phyloP scores from a whole-genome alignment of 345 rosid species.

The Acer yangbiense region DNA sequence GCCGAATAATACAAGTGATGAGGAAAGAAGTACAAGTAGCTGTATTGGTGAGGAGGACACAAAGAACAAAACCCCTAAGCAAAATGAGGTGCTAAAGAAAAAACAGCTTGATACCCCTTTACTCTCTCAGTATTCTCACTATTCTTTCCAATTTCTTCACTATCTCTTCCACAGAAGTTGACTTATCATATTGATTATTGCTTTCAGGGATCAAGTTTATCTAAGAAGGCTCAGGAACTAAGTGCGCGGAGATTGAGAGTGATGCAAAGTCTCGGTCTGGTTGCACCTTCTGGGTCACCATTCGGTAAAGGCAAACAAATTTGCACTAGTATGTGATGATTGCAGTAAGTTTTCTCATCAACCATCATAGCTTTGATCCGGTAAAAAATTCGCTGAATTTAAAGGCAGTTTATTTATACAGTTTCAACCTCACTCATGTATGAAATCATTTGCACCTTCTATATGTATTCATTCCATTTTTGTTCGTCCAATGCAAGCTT shows the following conservation, averaged over 20 bases:
- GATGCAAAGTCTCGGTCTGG: slow-evolving; percentile 59
- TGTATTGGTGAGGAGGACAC: not conserved
- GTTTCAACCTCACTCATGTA: not conserved
- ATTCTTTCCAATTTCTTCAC: slow-evolving; percentile 7
- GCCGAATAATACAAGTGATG: no score
- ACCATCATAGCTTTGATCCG: not conserved
- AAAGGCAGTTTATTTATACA: no score
- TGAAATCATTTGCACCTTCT: not conserved
- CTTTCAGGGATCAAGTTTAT: slow-evolving; percentile 26
- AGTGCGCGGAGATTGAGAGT: slow-evolving; percentile 54
- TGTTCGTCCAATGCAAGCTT: not conserved
- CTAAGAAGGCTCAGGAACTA: slow-evolving; percentile 30
- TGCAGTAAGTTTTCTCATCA: not conserved
- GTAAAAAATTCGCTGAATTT: not conserved
- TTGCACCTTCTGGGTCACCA: slow-evolving; percentile 67
- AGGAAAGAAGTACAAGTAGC: not conserved
- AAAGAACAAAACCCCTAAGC: slow-evolving; percentile 17
- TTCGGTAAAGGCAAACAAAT: slow-evolving; percentile 29
- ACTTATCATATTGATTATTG: slow-evolving; percentile 10
- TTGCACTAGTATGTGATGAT: slow-evolving; percentile 12
- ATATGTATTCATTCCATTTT: not conserved
- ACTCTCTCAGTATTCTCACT: slow-evolving; percentile 11
- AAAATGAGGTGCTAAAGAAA: slow-evolving; percentile 21
- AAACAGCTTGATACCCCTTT: slow-evolving; percentile 2
- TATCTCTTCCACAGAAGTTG: not conserved